These are phyloP conservation scores for Leucocoprinus sp. DNA, from an alignment of 768 basidiomycete species.

Conservation along the genomic window DNA sequence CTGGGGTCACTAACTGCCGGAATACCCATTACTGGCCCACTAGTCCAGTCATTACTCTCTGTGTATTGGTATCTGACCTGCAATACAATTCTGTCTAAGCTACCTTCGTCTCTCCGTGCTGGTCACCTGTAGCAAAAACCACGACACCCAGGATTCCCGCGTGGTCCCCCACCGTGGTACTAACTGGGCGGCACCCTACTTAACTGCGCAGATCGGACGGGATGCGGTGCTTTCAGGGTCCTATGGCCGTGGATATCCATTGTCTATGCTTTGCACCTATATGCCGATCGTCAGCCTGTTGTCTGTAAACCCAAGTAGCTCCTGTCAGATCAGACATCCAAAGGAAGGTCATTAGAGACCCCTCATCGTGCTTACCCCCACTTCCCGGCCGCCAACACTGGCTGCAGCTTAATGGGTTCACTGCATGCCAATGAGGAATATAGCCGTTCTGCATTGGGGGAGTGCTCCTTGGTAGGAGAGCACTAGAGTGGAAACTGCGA, in stretches of 20 bases:
- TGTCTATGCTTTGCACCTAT: constrained; percentile 10
- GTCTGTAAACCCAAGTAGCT: no score
- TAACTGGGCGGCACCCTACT: constrained; percentile 55
- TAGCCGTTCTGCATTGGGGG: constrained; percentile 64
- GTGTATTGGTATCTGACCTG: no score
- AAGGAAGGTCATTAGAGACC: constrained; percentile 66
- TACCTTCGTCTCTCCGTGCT: no score
- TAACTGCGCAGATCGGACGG: constrained; percentile 60
- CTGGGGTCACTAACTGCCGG: no score
- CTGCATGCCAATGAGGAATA: constrained; percentile 58
- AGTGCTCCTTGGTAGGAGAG: constrained; percentile 57
- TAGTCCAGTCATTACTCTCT: no score
- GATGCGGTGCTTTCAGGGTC: constrained; percentile 48
- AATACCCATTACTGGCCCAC: no score
- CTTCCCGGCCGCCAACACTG: constrained; percentile 68
- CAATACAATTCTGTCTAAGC: no score
- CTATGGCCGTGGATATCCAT: constrained; percentile 34
- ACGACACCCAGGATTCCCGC: constrained; percentile 49
- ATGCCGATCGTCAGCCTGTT: no score
- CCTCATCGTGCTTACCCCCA: constrained; percentile 68
- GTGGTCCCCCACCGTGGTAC: constrained; percentile 62
- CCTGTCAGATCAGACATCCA: constrained; percentile 67
- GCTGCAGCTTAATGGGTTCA: constrained; percentile 67
- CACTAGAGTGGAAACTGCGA: constrained; percentile 84
- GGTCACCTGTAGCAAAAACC: no score